Evolutionary conservation across 2,329 filamentous ascomycete species (phyloP), one percentile per base, ranked within the genome.

Genomic region (Calycina marina): DNA sequence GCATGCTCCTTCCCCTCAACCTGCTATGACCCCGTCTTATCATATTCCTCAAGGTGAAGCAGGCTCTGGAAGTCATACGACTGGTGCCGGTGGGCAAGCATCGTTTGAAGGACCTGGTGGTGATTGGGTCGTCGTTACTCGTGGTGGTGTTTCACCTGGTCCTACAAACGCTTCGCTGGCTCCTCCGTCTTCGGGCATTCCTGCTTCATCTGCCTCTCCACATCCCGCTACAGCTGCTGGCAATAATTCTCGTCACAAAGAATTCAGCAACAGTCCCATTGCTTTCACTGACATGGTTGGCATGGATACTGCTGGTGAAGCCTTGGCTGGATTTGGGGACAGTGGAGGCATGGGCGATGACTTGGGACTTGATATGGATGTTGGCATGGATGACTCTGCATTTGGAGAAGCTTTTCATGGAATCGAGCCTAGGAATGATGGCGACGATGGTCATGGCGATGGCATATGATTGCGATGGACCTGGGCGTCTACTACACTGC

Each of bases 371-470:
- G 66, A 69, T 50, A 53, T 76, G 31, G 64, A 68, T 44, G 67
- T 76, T 59, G 77, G 77, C 40, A 68, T 84, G 61, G 78, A 83
- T 28, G 78, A 85, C 48, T 83, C 77, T 20, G 82, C 80, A 1
- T 90, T 90, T 58, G 82, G 80, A 3, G 80, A 90, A 45, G 82
- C 82, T 1, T 83, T 88, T 56, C 79, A 85, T 45, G 71, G 68
- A 4, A 67, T 73, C 9, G 65, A 52, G 16, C 32, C 34, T 16
- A 33, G 41, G 15, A 37, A 27, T 20, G 40, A 38, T 11, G 42
- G 25, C 25, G 27, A 29, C 5, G 27, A 29, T 29, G 10, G 2
- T 29, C n/a, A 15, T 9, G 27, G 15, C 9, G 9, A 29, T 29
- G 14, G 9, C 5, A 16, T 29, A 15, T 29, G 14, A 29, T 9